Evolutionary conservation across 176 grass and related monocot species (phyloP).

Genomic region (Puya raimondii): DNA sequence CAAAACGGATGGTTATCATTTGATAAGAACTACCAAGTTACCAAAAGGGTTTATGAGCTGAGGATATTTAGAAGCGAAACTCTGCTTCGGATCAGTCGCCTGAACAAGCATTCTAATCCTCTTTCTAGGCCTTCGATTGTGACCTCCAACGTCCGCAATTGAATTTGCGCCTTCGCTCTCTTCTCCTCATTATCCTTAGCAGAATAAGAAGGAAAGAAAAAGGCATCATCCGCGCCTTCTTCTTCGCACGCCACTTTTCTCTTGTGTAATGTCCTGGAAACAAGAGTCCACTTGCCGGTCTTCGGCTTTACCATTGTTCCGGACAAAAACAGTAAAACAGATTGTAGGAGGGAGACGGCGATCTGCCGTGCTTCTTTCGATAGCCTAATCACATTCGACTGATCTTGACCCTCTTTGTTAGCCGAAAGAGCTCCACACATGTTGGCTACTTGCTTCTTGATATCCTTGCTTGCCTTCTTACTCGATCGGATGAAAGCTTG

Average conservation of each 20-base stretch:
- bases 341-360: constrained; percentile 8
- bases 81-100: constrained; percentile 21
- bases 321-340: neutral
- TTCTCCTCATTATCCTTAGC: constrained; percentile 1
- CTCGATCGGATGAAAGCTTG: constrained; percentile 4
- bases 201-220: neutral
- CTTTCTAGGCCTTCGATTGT: constrained; percentile 19
- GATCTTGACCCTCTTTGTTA: neutral
- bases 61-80: constrained; percentile 29
- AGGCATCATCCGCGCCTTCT: neutral
- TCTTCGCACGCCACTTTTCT: neutral
- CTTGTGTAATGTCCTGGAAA: constrained; percentile 10
- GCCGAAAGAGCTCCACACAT: neutral
- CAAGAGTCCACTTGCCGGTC: constrained; percentile 13
- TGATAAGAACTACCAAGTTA: neutral
- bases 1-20: neutral
- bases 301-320: neutral
- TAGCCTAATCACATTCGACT: constrained; percentile 2
- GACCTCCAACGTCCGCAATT: constrained; percentile 20
- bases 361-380: constrained; percentile 12
- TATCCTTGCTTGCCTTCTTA: constrained; percentile 20
- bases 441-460: constrained; percentile 7
- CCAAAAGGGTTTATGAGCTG: constrained; percentile 13
- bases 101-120: constrained; percentile 26
- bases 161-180: neutral